Base-by-base conservation (phyloP, 164 flowering plant genomes). In the Sextonia rubra region DNA sequence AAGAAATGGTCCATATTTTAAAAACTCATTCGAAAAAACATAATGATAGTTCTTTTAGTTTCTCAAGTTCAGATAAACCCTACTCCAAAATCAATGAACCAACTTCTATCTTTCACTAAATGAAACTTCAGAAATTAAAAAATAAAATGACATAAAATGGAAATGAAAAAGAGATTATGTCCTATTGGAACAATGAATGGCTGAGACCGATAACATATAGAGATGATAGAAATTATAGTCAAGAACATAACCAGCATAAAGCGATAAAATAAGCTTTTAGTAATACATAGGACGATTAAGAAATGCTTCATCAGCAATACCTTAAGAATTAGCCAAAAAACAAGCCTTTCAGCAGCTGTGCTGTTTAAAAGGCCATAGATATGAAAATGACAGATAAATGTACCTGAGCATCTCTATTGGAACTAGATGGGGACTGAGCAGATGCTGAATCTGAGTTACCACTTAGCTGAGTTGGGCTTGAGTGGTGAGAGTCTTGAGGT, bases 341-440 rank as follows among this genome's bases (percentile, higher is more conserved):
- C 58, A 52, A 52, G 17, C 18, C n/a, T 15, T 52, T 52, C 58
- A 18, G 6, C 58, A 52, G 18, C 6, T 52, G 20, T 5, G 58
- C 58, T 20, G 58, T 15, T 52, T 52, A 52, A 18, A 15, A 20
- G 14, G 20, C n/a, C 58, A 52, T 52, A 52, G n/a, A 52, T 52
- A 52, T 52, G 58, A 15, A 61, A 61, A 61, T 12, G 64, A 23
- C 11, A 61, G 24, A 27, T 15, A 26, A 32, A 32, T 64, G 5
- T 84, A 96, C 99, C 91, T 87, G 97, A 72, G 85, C 85, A 55
- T 90, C 98, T 66, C 96, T 97, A 85, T 84, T 87, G 68, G 97
- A 93, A 84, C 90, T 91, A 66, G 98, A 93, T 64, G 87, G 94
- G 56, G 98, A 91, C 70, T 68, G 95, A 12, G 87, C 84, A 72